Conservation (phyloP, 768 basidiomycete species). For the Candolleomyces efflorescens region DNA sequence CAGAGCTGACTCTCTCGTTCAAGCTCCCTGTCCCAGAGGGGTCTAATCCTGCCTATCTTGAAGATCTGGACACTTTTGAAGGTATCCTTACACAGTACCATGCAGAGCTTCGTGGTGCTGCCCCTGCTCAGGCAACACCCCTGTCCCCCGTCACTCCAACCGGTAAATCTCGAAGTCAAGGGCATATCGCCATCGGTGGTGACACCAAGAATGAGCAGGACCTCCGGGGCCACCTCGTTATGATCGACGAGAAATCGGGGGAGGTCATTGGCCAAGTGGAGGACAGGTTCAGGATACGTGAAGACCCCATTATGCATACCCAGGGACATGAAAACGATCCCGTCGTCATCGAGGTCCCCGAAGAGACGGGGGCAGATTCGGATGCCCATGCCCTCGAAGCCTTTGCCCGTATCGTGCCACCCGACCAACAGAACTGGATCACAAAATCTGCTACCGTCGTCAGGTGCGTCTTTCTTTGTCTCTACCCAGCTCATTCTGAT, state of each 20-base stretch:
- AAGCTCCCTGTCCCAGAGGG: constrained; percentile 20
- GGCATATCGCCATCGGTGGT: constrained; percentile 13
- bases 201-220: constrained; percentile 26
- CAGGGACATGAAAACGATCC: constrained; percentile 53
- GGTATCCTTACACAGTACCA: constrained; percentile 63
- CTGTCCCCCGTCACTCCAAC: constrained; percentile 8
- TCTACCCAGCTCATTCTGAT: constrained; percentile 6
- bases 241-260: constrained; percentile 69
- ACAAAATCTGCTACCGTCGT: constrained; percentile 55
- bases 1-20: constrained; percentile 34
- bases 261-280: constrained; percentile 70
- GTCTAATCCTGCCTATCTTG: constrained; percentile 31
- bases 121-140: background rate
- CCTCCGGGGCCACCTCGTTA: constrained; percentile 56
- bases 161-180: constrained; percentile 7
- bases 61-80: constrained; percentile 64
- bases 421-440: constrained; percentile 70
- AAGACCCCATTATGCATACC: constrained; percentile 51
- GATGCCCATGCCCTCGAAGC: constrained; percentile 45
- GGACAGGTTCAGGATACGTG: constrained; percentile 47
- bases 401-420: constrained; percentile 57
- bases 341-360: constrained; percentile 69
- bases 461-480: constrained; percentile 40
- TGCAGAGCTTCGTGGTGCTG: constrained; percentile 31
- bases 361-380: constrained; percentile 35